Percentiles rank a stretch among this genome's conserved stretches.
Conservation (phyloP, 2,329 filamentous ascomycete genomes). For the Ascochyta lentis region DNA sequence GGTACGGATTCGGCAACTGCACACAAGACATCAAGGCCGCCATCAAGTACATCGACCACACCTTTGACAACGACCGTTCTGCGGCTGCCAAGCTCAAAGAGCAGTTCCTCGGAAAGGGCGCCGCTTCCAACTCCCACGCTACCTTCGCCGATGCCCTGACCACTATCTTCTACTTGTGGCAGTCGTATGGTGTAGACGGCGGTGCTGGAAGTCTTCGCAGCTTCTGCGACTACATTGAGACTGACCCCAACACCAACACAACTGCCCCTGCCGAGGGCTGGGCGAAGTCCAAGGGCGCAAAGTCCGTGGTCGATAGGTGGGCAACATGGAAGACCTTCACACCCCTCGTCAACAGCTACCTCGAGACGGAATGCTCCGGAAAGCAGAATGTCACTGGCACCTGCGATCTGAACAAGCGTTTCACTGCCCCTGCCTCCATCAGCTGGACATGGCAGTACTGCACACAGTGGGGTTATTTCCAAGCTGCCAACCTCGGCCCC, state of each 20-base stretch:
- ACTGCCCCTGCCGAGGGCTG: constrained; percentile 51
- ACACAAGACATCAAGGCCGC: constrained; percentile 58
- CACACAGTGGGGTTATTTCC: constrained; percentile 60
- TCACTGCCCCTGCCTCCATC: constrained; percentile 49
- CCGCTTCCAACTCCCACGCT: constrained; percentile 54
- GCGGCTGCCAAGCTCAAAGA: constrained; percentile 54
- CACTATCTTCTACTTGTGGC: constrained; percentile 53
- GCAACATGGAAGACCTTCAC: constrained; percentile 50
- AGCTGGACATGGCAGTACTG: constrained; percentile 62
- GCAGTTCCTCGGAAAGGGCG: constrained; percentile 57
- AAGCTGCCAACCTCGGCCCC: constrained; percentile 56
- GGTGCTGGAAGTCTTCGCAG: constrained; percentile 40
- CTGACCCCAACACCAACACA: constrained; percentile 47
- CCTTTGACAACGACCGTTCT: constrained; percentile 46
- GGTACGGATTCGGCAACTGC: constrained; percentile 55
- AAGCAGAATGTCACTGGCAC: constrained; percentile 29
- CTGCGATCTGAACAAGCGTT: constrained; percentile 49
- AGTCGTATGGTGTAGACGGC: constrained; percentile 53
- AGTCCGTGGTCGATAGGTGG: constrained; percentile 53
- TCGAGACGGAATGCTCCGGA: constrained; percentile 52
- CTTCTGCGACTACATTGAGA: constrained; percentile 58
- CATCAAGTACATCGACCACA: constrained; percentile 57
- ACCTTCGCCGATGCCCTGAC: constrained; percentile 56
- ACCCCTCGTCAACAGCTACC: constrained; percentile 48
- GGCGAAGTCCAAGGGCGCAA: constrained; percentile 50